Base-by-base conservation (phyloP, 768 basidiomycete genomes). In the Asterophora parasitica region DNA sequence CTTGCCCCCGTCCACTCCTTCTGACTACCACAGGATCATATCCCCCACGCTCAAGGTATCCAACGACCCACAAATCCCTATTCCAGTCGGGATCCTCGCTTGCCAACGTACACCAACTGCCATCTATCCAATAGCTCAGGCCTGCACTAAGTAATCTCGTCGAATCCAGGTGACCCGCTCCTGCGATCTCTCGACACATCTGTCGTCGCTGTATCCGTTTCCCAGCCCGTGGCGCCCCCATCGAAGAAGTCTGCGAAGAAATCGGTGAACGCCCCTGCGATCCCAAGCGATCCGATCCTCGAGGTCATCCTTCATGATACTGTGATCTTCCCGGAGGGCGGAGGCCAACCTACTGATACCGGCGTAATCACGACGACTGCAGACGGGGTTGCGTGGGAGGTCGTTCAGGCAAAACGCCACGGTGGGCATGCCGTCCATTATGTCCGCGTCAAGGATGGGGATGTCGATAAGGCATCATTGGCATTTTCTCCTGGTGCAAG, bases 401-500 rank as follows among this genome's bases (percentile, higher is more conserved):
- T 92, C 13, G 61, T 81, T 0, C 80, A 86, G 55, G 79, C 79
- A 16, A 79, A 83, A 58, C 70, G 89, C 42, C 74, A 80, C 31
- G 86, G 87, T 12, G 80, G 85, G 10, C 76, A 82, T 56, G 87
- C 88, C 2, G 77, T 90, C 15, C 89, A 91, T 68, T 88, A 81
- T 61, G 72, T 88, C 35, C 72, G 69, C 23, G 65, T 77, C 9
- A 67, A 65, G 11, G 61, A 61, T 27, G 69, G 65, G 28, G 60
- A 67, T 38, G 55, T 71, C 11, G 70, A 75, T 4, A 67, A 64
- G 50, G 78, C 76, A 1, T 62, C 74, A 34, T 58, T 63, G n/a
- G 65, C 65, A 4, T 79, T 88, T 49, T 47, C 68, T 5, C 65
- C 78, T 19, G 81, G 87, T 3, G 65, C 68, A 1, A 63, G 68